Conservation (phyloP, 2,329 filamentous ascomycete genomes). For the Xylaria polymorpha region DNA sequence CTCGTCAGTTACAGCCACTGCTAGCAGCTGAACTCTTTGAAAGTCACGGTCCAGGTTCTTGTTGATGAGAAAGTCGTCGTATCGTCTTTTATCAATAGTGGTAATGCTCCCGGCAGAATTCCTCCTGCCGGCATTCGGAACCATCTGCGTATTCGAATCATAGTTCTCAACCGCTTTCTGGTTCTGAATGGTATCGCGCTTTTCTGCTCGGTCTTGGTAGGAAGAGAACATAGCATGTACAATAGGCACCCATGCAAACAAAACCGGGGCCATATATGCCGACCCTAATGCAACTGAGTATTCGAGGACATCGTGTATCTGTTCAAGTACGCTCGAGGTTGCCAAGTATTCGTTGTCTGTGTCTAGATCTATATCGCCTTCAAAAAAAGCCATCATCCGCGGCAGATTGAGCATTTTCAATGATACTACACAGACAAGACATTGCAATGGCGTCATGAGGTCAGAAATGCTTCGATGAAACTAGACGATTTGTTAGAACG, state of each 20-base stretch:
- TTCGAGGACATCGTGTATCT: conserved; percentile 78
- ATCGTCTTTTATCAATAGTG: conserved; percentile 69
- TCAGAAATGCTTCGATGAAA: conserved; percentile 50
- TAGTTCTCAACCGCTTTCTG: conserved; percentile 68
- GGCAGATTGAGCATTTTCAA: conserved; percentile 76
- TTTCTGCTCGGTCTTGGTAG: conserved; percentile 71
- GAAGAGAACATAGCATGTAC: conserved; percentile 75
- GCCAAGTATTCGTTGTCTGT: conserved; percentile 70
- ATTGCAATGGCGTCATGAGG: conserved; percentile 73
- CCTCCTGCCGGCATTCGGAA: conserved; percentile 57
- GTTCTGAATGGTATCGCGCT: conserved; percentile 67
- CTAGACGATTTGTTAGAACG: conserved; percentile 53
- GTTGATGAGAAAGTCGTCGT: conserved; percentile 67
- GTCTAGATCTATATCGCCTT: conserved; percentile 60
- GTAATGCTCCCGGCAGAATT: conserved; percentile 72
- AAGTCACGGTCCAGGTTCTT: conserved; percentile 63
- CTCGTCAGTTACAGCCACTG: conserved; percentile 60
- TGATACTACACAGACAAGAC: conserved; percentile 76
- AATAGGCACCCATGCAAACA: conserved; percentile 85
- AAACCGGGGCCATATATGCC: conserved; percentile 75
- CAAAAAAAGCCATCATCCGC: conserved; percentile 66
- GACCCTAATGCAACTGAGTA: conserved; percentile 66
- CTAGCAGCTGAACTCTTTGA: conserved; percentile 63
- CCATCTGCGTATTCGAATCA: conserved; percentile 60
- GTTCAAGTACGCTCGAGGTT: conserved; percentile 74